Conservation (phyloP, 1,139 yeast species). For the Sugiyamaella novakii region DNA sequence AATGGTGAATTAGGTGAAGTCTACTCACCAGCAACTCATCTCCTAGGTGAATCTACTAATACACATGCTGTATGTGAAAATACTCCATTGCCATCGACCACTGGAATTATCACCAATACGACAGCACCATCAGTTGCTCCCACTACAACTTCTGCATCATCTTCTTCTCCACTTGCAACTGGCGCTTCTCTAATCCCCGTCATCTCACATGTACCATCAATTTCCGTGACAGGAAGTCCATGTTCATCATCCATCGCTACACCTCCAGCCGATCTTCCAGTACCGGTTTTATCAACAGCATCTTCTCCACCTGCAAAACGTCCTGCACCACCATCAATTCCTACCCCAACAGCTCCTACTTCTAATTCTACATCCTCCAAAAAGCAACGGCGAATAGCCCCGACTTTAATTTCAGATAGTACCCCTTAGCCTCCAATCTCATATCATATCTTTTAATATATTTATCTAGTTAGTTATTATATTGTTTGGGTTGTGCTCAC, state of each 20-base stretch:
- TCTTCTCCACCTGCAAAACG: conserved; percentile 7
- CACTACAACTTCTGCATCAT: conserved; percentile 18
- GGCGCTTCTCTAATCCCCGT: conserved; percentile 27
- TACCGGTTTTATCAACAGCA: not conserved
- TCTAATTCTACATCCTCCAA: conserved; percentile 28
- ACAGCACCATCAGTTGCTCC: conserved; percentile 1
- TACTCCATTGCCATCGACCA: conserved; percentile 9
- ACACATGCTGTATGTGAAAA: conserved; percentile 9
- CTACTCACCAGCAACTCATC: conserved; percentile 25
- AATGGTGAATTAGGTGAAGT: conserved; percentile 55
- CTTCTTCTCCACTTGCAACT: conserved; percentile 18
- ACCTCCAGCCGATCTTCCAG: conserved; percentile 2
- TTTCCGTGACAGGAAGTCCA: conserved; percentile 25
- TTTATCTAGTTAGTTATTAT: not conserved
- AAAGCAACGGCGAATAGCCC: conserved; percentile 51
- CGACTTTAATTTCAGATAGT: conserved; percentile 43
- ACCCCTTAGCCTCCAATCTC: not conserved
- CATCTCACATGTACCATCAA: conserved; percentile 31
- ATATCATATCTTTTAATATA: not conserved
- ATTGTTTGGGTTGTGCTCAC: no score
- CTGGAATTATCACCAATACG: not conserved
- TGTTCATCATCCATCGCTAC: not conserved
- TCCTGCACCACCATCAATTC: conserved; percentile 23
- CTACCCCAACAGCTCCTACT: conserved; percentile 13
- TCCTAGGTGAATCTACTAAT: conserved; percentile 15